Evolutionary conservation across 2,329 filamentous ascomycete species (phyloP).

Genomic region (Aspergillus jensenii): DNA sequence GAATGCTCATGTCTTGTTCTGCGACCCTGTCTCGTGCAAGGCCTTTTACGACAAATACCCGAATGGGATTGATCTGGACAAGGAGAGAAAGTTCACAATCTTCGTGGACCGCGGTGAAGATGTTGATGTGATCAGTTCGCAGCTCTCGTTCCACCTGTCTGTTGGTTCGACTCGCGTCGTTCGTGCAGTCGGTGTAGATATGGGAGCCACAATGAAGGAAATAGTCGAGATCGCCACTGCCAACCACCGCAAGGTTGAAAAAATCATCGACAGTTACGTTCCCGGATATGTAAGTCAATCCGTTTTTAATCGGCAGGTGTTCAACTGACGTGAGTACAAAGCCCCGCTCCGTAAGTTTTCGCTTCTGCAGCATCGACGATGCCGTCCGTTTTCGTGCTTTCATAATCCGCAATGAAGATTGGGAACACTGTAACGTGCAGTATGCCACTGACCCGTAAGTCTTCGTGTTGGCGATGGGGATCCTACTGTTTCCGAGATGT

Average conservation of each 20-base stretch:
- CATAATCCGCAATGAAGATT: constrained; percentile 42
- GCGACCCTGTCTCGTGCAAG: constrained; percentile 33
- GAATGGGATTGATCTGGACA: constrained; percentile 38
- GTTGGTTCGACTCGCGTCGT: constrained; percentile 48
- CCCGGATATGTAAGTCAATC: constrained; percentile 39
- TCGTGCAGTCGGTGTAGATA: constrained; percentile 42
- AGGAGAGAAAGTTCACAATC: constrained; percentile 30
- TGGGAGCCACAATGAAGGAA: constrained; percentile 37
- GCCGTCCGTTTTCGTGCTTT: constrained; percentile 46
- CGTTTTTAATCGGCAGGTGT: background rate
- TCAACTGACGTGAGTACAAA: constrained; percentile 20
- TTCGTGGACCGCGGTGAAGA: constrained; percentile 40
- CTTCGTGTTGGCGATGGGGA: background rate
- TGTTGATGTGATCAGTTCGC: constrained; percentile 42
- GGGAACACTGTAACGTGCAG: constrained; percentile 47
- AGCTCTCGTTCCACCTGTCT: constrained; percentile 42
- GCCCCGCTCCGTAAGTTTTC: constrained; percentile 47
- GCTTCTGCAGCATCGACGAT: constrained; percentile 49
- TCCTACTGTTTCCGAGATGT: background rate
- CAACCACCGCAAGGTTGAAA: constrained; percentile 46
- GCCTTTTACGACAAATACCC: constrained; percentile 36
- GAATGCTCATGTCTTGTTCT: constrained; percentile 38
- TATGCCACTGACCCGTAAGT: constrained; percentile 46
- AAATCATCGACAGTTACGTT: constrained; percentile 43
- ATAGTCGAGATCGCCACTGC: constrained; percentile 40